phyloP scores from a whole-genome alignment of 2,329 filamentous ascomycete genomes.

The Diaporthe sp. region DNA sequence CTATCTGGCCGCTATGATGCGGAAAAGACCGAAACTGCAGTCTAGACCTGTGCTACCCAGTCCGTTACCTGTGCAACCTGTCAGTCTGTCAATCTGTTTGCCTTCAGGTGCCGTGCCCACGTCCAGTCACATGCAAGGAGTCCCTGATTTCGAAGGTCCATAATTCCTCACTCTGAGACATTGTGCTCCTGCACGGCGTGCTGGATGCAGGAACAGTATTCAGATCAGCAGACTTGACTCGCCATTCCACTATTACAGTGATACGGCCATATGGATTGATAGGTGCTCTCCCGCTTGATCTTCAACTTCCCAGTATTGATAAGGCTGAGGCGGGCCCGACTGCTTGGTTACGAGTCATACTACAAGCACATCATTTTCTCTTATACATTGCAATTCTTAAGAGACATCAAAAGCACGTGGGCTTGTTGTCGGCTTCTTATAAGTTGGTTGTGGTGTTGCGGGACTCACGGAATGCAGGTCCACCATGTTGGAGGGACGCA shows the following conservation, averaged over 20 bases:
- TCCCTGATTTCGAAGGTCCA: not conserved
- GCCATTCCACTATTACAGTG: not conserved
- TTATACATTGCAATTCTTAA: not conserved
- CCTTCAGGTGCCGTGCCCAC: not conserved
- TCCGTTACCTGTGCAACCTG: not conserved
- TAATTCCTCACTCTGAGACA: not conserved
- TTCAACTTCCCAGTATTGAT: not conserved
- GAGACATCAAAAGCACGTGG: not conserved
- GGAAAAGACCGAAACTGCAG: not conserved
- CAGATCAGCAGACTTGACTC: slow-evolving; percentile 16
- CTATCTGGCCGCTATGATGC: not conserved
- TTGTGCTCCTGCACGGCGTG: not conserved
- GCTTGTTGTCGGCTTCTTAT: not conserved
- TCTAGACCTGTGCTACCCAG: not conserved
- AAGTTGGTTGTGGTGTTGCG: not conserved
- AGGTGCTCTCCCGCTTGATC: not conserved
- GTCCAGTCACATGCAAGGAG: not conserved
- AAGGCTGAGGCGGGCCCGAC: slow-evolving; percentile 17
- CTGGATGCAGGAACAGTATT: not conserved
- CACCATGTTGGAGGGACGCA: no score
- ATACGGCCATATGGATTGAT: not conserved
- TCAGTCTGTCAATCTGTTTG: no score
- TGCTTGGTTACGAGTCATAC: not conserved
- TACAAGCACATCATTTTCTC: not conserved
- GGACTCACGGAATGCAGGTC: no score